Evolutionary conservation across 2,329 filamentous ascomycete species (phyloP).

Genomic region (Fusarium acutatum): DNA sequence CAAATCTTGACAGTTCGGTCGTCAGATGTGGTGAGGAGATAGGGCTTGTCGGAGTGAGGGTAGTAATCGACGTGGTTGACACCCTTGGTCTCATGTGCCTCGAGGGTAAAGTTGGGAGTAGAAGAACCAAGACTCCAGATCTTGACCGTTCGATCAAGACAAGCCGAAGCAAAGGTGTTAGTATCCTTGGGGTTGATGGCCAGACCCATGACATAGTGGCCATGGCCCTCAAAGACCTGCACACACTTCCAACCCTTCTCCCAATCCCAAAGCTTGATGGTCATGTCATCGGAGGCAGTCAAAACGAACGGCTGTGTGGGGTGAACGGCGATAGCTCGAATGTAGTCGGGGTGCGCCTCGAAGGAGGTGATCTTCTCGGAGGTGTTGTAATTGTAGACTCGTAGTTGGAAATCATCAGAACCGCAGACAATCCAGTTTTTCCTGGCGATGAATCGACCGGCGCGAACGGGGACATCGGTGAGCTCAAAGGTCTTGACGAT

Average conservation of each 20-base stretch:
- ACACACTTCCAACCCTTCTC: slow-evolving; percentile 98
- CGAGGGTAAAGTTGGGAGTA: slow-evolving; percentile 95
- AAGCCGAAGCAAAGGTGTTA: slow-evolving; percentile 90
- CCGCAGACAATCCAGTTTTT: slow-evolving; percentile 99
- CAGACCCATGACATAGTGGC: slow-evolving; percentile 95
- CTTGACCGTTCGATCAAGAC: slow-evolving; percentile 95
- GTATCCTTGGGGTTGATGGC: slow-evolving; percentile 98
- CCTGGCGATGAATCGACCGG: slow-evolving; percentile 92
- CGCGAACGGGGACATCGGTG: slow-evolving; percentile 96
- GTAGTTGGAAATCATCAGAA: slow-evolving; percentile 87
- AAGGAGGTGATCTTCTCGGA: slow-evolving; percentile 98
- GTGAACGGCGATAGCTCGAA: slow-evolving; percentile 94
- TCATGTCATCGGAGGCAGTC: slow-evolving; percentile 98
- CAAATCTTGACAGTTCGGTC: slow-evolving; percentile 97
- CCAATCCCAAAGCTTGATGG: slow-evolving; percentile 99
- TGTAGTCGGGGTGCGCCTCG: slow-evolving; percentile 98
- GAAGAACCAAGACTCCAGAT: slow-evolving; percentile 96
- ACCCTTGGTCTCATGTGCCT: slow-evolving; percentile 96
- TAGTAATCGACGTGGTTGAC: slow-evolving; percentile 98
- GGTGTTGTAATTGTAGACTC: slow-evolving; percentile 99
- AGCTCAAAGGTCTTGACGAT: slow-evolving; percentile 99
- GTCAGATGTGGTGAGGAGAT: slow-evolving; percentile 95
- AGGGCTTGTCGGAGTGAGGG: slow-evolving; percentile 77
- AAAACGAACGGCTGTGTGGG: slow-evolving; percentile 95
- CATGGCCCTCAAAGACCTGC: slow-evolving; percentile 95